Percentiles rank a stretch among this genome's conserved stretches.
Conservation (phyloP, 73 alveolate genomes). For the Paramecium tetraurelia region DNA sequence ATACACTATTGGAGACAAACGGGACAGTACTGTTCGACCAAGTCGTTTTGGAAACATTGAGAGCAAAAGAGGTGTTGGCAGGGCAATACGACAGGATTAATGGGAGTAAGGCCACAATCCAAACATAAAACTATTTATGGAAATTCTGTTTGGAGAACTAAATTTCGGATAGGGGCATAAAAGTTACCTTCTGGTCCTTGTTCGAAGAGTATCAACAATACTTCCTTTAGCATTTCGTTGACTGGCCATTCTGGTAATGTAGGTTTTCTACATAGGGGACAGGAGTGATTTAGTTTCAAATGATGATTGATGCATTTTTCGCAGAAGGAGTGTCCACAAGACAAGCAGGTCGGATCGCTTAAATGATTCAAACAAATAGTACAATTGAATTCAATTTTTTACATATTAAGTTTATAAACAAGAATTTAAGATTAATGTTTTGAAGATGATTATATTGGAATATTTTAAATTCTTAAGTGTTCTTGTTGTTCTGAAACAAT, state of each 20-base stretch:
- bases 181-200: not conserved
- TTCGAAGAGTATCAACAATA: not conserved
- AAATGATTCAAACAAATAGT: not conserved
- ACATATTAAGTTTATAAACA: not conserved
- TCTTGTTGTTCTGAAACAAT: not conserved
- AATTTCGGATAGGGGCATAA: not conserved
- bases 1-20: not conserved
- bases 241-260: not conserved
- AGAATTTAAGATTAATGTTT: not conserved
- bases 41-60: not conserved
- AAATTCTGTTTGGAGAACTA: not conserved
- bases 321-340: not conserved
- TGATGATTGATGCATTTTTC: not conserved
- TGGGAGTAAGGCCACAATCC: slow-evolving; percentile 48
- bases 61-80: slow-evolving; percentile 3
- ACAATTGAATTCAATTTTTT: not conserved
- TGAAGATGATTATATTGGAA: not conserved
- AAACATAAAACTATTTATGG: slow-evolving; percentile 14
- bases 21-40: not conserved
- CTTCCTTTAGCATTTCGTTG: not conserved
- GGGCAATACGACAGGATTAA: not conserved
- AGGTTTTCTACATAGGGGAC: not conserved
- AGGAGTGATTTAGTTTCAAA: not conserved
- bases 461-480: not conserved
- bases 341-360: not conserved